phyloP scores from a whole-genome alignment of 176 grass and related monocot genomes.

The Aegilops bicornis region DNA sequence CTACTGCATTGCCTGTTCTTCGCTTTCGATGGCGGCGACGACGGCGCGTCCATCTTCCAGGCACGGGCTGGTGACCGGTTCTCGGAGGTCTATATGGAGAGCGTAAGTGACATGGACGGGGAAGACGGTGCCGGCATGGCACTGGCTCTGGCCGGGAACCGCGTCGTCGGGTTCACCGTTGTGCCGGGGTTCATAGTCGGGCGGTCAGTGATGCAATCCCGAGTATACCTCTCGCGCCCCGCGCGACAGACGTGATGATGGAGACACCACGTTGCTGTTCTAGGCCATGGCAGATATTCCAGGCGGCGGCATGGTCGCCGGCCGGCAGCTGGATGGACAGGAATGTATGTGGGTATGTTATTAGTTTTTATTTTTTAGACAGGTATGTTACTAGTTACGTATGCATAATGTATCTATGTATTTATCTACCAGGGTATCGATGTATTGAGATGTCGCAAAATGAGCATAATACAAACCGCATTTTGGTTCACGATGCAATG shows the following conservation, averaged over 20 bases:
- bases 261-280: not conserved
- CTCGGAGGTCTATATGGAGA: conserved; percentile 97
- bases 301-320: not conserved
- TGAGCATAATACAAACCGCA: not conserved
- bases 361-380: not conserved
- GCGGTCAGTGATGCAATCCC: conserved; percentile 66
- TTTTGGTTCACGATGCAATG: not conserved
- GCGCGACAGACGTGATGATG: conserved; percentile 3
- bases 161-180: conserved; percentile 74
- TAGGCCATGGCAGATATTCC: not conserved
- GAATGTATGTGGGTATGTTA: not conserved
- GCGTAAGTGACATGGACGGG: conserved; percentile 36
- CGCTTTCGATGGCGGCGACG: conserved; percentile 50
- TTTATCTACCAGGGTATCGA: not conserved
- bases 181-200: conserved; percentile 81
- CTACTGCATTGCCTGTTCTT: conserved; percentile 76
- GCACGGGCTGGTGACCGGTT: conserved; percentile 48
- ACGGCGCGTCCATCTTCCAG: conserved; percentile 56
- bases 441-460: conserved; percentile 9
- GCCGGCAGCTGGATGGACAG: not conserved
- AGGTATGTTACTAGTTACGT: not conserved
- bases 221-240: conserved; percentile 54
- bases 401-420: conserved; percentile 16
- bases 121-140: not conserved
- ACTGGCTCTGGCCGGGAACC: not conserved